Evolutionary conservation across 2,329 filamentous ascomycete genomes (phyloP), one percentile per base, ranked within the genome.

Genomic region (Byssochlamys sp.): DNA sequence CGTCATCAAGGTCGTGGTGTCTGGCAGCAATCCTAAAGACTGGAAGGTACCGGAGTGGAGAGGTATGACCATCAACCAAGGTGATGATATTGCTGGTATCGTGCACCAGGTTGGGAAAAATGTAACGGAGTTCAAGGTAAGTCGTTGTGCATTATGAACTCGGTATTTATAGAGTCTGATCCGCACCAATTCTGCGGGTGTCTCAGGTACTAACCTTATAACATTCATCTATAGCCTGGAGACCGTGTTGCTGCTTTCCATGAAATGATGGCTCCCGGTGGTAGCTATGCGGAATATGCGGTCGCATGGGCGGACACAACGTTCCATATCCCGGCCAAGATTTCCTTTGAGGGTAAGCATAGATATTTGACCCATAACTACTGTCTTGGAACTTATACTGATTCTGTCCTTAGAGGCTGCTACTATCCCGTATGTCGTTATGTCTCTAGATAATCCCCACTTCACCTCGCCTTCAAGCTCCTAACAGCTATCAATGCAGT

Each of bases 281-380:
- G 82, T 2, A 76, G 73, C 31, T 84, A 78, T 60, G 82, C 80
- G 1, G 81, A 84, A 60, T 84, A 84, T 63, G 80, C 80, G 0
- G 65, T 84, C 4, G 77, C 77, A 1, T 78, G 73, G 74, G 73
- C 73, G 29, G 73, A 81, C 59, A 80, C 80, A 0, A 84, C 81
- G 0, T 81, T 83, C 66, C 80, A 80, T 63, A 69, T 84, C 12
- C 79, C 81, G 0, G 61, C 73, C 25, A 71, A 75, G 26, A 75
- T 73, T 0, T 77, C 72, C 4, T 84, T 84, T 55, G 80, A 84
- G 69, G 79, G 78, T 77, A 65, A 6, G 56, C 63, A 7, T 24
- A 24, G 39, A 45, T 45, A 19, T 25, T 25, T n/a, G 27, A 28
- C 28, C 26, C 27, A n/a, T 19, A 25, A 31, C 3, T 55, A 12